Base-by-base conservation (phyloP, 805 yeast species). In the Ogataea philodendri region DNA sequence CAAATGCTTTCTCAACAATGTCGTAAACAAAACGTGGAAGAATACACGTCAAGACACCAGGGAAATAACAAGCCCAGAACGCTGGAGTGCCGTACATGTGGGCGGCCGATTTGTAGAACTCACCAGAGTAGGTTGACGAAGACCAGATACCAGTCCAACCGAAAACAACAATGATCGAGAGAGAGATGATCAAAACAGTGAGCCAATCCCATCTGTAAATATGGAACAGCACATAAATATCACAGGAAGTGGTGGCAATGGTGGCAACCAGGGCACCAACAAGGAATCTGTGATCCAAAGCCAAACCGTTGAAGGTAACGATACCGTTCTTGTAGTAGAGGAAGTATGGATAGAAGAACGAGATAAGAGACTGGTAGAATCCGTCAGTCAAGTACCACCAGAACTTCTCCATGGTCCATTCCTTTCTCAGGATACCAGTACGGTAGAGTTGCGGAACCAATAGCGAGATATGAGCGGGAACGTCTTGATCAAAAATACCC, bases 121-220 rank as follows among this genome's bases (percentile, higher is more conserved):
- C 88, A 9, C 68, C 70, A 39, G 82, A 66, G 30, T 53, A 55
- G 2, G 43, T 36, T 0, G 74, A 54, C 3, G 84, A 66, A 9
- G 86, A 72, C 90, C 90, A 84, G 30, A 82, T 67, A 45, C 90
- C 90, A 1, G 89, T 78, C 94, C 94, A 84, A 19, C 72, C 80
- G 55, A 74, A 80, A 21, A 83, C 65, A 11, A 82, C 49, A 17
- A 83, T 44, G 28, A 78, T 69, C 2, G 90, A 81, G 14, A 84
- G 50, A 3, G 66, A 63, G 35, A 74, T 71, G 40, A 81, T 70
- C 36, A 80, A 51, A 9, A 67, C 51, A 4, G 83, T 72, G 29
- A 81, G 64, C 86, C 87, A 83, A 60, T 84, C 94, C 94, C 94
- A 84, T 53, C 87, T 70, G 53, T 73, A 74, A 54, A 81, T 85